Base-by-base conservation (phyloP, 768 basidiomycete genomes). In the Tylopilus rubrobrunneus region DNA sequence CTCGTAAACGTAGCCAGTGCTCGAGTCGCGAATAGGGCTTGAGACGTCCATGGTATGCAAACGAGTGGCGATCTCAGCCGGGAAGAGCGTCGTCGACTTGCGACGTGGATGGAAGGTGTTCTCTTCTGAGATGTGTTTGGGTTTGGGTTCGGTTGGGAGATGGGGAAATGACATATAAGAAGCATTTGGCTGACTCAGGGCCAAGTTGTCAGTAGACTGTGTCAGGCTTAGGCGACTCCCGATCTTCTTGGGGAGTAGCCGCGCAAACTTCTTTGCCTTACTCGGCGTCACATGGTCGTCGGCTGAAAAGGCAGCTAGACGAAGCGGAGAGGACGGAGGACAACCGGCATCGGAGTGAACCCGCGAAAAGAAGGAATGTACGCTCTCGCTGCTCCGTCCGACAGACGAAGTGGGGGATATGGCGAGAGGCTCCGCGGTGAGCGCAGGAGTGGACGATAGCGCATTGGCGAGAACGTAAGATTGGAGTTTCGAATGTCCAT, bases 31-130 rank as follows among this genome's bases (percentile, higher is more conserved):
- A 40, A 57, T 21, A n/a, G 68, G 70, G 41, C 28, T 56, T 1
- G 60, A 70, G 28, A 69, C 68, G 17, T 69, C 68, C 51, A 69
- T 67, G 31, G 69, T 61, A 19, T 70, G 68, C 44, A 69, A 52
- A 49, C 62, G 68, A 42, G 66, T 48, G 45, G 47, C 53, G 17
- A 69, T 48, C 49, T 68, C 65, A 44, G 60, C 58, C 2, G 68
- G 68, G 36, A 72, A 70, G 53, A 70, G 57, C 6, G 65, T 69
- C 27, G 67, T 59, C 50, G 69, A 70, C 61, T 70, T 70, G 52
- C 70, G 68, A 49, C 70, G 69, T 17, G 69, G 61, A 52, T 71
- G 70, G 31, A 70, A 70, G 2, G 65, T 72, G 57, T 71, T 70
- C 60, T 65, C 63, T 49, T 69, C 67, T 41, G 63, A 62, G 37